A percentile compares a stretch with the other conserved stretches of the same genome.
phyloP scores from a whole-genome alignment of 352 stramenopile genomes.

The Thraustotheca clavata region DNA sequence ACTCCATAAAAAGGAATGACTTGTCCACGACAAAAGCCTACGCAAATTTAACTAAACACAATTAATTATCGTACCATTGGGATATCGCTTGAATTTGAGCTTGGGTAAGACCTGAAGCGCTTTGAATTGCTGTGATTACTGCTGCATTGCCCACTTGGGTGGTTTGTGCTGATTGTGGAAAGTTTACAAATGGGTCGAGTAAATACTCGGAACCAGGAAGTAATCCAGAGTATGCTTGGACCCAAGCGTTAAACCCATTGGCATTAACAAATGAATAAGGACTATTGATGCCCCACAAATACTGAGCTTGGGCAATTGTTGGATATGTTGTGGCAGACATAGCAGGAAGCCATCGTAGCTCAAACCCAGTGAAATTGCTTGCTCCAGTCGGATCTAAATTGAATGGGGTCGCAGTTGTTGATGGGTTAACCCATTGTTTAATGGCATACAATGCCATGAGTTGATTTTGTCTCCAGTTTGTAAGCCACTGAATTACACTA shows the following conservation, averaged over 20 bases:
- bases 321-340: not conserved
- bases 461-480: constrained; percentile 7
- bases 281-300: constrained; percentile 3
- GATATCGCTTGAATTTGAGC: constrained; percentile 15
- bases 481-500: constrained; percentile 1
- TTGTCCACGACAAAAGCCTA: constrained; percentile 8
- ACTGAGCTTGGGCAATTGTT: constrained; percentile 16
- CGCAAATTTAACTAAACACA: not conserved
- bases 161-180: not conserved
- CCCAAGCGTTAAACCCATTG: constrained; percentile 11
- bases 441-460: constrained; percentile 21
- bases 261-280: constrained; percentile 14
- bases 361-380: constrained; percentile 1
- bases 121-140: not conserved
- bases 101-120: not conserved
- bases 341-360: not conserved
- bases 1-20: constrained; percentile 15
- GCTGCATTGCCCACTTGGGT: not conserved
- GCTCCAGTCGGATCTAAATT: not conserved
- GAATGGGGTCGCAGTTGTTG: not conserved
- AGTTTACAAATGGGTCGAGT: not conserved
- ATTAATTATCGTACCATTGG: not conserved
- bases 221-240: not conserved
- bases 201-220: constrained; percentile 3
- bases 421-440: constrained; percentile 8